Conservation (phyloP, 768 basidiomycete species). For the Termitomyces sp. region DNA sequence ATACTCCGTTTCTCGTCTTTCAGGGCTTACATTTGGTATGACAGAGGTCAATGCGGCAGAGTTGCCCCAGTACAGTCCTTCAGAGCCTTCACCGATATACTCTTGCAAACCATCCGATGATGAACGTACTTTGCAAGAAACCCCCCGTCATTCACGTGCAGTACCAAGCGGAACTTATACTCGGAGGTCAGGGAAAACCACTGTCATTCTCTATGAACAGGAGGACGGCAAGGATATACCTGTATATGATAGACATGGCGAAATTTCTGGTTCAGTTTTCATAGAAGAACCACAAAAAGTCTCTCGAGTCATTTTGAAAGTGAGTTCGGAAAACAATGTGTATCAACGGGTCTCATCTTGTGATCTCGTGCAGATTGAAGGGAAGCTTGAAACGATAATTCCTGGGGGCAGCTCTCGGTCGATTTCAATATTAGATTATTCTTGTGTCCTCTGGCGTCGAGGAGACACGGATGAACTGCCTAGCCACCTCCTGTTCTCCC, state of each 20-base stretch:
- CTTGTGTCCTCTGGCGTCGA: conserved; percentile 29
- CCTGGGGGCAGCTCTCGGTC: conserved; percentile 32
- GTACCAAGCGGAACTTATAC: conserved; percentile 34
- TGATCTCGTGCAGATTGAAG: conserved; percentile 29
- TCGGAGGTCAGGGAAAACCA: conserved; percentile 32
- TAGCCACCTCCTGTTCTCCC: conserved; percentile 35
- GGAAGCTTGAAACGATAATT: conserved; percentile 32
- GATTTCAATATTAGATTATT: conserved; percentile 25
- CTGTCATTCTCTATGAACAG: conserved; percentile 43
- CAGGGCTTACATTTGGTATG: neutral
- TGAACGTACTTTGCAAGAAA: conserved; percentile 49
- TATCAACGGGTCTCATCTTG: neutral
- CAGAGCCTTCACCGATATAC: conserved; percentile 52
- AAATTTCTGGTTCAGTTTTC: conserved; percentile 39
- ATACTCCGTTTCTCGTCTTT: neutral
- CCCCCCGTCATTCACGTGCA: conserved; percentile 25
- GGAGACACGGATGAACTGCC: conserved; percentile 16
- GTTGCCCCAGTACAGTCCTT: conserved; percentile 51
- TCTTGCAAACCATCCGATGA: conserved; percentile 47
- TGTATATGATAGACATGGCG: conserved; percentile 36
- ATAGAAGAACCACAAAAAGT: conserved; percentile 35
- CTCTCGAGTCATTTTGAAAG: conserved; percentile 39
- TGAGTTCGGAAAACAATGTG: conserved; percentile 17
- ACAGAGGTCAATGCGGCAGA: neutral
- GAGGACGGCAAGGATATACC: conserved; percentile 33